These are phyloP conservation scores for Dioscorea cayenensis DNA, from an alignment of 116 monocot genomes.

Conservation along the genomic window DNA sequence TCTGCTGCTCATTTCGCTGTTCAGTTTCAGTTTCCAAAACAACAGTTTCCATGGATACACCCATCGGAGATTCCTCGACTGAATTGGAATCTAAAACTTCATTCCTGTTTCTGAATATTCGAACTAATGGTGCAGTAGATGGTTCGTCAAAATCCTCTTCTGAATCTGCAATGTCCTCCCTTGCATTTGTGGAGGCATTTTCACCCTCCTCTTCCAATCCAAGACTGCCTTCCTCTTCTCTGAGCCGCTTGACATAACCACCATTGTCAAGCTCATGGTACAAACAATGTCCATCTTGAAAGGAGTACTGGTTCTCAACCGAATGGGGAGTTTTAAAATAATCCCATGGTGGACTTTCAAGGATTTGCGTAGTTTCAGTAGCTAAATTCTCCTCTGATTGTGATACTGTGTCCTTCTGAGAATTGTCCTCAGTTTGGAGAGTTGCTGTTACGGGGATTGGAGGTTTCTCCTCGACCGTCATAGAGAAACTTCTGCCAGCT, in stretches of 20 bases:
- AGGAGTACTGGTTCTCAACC: conserved; percentile 48
- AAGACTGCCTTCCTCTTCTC: conserved; percentile 74
- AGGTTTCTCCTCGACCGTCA: conserved; percentile 54
- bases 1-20: conserved; percentile 24
- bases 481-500: conserved; percentile 37
- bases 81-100: conserved; percentile 19
- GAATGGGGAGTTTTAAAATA: conserved; percentile 66
- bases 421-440: conserved; percentile 16
- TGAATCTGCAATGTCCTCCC: conserved; percentile 35
- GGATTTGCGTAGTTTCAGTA: conserved; percentile 29
- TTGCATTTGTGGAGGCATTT: conserved; percentile 24
- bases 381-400: conserved; percentile 22
- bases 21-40: conserved; percentile 21
- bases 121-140: conserved; percentile 60
- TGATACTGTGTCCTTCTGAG: conserved; percentile 12
- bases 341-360: conserved; percentile 67
- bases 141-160: conserved; percentile 77
- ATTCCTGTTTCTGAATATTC: conserved; percentile 67
- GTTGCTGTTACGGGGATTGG: conserved; percentile 40
- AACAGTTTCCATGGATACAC: conserved; percentile 9
- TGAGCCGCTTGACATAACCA: conserved; percentile 37
- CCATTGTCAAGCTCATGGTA: conserved; percentile 32
- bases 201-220: conserved; percentile 74
- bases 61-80: conserved; percentile 12
- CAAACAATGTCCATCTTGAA: conserved; percentile 31